These are phyloP conservation scores for Hebeloma cylindrosporum DNA, from an alignment of 768 basidiomycete species.

Conservation along the genomic window DNA sequence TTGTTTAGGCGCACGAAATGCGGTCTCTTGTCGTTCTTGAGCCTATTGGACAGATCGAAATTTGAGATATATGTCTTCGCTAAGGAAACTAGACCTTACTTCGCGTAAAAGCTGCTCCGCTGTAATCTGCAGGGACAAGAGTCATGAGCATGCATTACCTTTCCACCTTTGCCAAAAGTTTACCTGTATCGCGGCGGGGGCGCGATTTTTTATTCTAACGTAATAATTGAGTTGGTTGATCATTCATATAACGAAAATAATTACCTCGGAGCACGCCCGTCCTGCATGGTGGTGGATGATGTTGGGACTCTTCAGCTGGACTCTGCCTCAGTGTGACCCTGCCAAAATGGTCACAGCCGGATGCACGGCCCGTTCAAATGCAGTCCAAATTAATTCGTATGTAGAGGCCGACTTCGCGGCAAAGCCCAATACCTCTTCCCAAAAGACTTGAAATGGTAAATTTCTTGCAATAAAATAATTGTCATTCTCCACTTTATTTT, in stretches of 20 bases:
- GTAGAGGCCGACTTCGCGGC: too few species aligned
- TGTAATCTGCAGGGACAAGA: constrained; percentile 65
- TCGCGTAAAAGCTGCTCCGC: constrained; percentile 95
- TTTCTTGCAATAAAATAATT: too few species aligned
- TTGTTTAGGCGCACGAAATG: constrained; percentile 87
- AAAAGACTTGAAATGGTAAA: too few species aligned
- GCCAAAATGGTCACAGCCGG: too few species aligned
- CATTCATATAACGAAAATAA: constrained; percentile 5
- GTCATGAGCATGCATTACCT: constrained; percentile 4
- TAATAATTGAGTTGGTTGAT: constrained; percentile 7
- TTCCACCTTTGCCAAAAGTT: neutral
- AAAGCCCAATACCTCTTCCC: too few species aligned
- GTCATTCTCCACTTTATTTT: too few species aligned
- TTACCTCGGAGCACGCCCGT: constrained; percentile 78
- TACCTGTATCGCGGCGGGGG: constrained; percentile 86
- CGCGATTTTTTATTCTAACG: constrained; percentile 87
- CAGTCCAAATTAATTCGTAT: too few species aligned
- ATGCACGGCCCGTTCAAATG: too few species aligned
- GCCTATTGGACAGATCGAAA: constrained; percentile 47
- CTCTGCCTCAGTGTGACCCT: too few species aligned
- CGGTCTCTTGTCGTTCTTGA: constrained; percentile 90
- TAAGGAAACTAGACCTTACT: constrained; percentile 36
- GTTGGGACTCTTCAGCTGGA: too few species aligned
- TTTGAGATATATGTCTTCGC: neutral
- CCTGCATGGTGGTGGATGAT: constrained; percentile 52